Conservation (phyloP, 2,329 filamentous ascomycete species). For the Triangularia verruculosa region DNA sequence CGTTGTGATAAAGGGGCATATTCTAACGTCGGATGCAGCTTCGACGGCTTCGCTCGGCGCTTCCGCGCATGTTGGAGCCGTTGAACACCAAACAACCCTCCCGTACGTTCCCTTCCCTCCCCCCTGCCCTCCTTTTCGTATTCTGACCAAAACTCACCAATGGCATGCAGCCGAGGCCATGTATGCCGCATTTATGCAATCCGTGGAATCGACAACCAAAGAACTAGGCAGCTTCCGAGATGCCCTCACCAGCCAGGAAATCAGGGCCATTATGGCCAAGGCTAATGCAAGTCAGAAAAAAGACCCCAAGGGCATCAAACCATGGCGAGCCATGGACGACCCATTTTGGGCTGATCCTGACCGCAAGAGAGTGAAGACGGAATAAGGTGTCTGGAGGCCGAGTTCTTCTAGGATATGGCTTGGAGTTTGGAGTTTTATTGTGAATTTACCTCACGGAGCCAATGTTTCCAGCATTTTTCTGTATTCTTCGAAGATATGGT, state of each 20-base stretch:
- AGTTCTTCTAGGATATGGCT: background rate
- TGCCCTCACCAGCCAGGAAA: constrained; percentile 46
- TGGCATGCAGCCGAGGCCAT: constrained; percentile 46
- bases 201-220: constrained; percentile 45
- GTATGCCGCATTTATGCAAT: constrained; percentile 46
- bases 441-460: background rate
- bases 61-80: constrained; percentile 51
- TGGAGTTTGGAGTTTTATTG: background rate
- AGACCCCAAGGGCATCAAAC: constrained; percentile 55
- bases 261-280: constrained; percentile 49
- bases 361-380: constrained; percentile 10
- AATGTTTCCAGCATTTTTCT: too few species aligned
- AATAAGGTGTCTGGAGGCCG: constrained; percentile 1
- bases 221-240: constrained; percentile 53
- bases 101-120: constrained; percentile 40
- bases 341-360: constrained; percentile 51
- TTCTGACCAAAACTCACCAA: constrained; percentile 22
- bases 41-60: constrained; percentile 45
- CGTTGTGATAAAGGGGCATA: background rate
- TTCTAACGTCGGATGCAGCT: constrained; percentile 37
- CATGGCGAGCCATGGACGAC: constrained; percentile 58
- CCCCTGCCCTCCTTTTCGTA: background rate
- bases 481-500: too few species aligned
- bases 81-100: constrained; percentile 48
- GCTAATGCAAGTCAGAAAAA: constrained; percentile 52